Evolutionary conservation across 352 stramenopile species (phyloP).

Genomic region (Phytophthora rubi): DNA sequence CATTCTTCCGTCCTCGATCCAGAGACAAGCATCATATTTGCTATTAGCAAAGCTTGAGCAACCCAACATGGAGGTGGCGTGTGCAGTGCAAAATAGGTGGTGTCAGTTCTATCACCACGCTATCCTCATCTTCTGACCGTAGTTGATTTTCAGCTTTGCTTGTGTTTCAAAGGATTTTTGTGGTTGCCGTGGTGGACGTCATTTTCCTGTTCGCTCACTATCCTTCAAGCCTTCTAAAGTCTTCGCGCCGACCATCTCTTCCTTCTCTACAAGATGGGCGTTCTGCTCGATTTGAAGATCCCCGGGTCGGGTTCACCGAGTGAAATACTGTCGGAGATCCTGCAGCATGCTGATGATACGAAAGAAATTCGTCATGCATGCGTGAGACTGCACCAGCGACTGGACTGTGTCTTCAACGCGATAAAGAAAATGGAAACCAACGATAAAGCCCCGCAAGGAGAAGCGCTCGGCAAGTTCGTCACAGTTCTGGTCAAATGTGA

Average conservation of each 20-base stretch:
- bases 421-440: slow-evolving; percentile 2
- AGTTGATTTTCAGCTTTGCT: background rate
- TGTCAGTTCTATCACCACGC: background rate
- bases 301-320: background rate
- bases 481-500: slow-evolving; percentile 2
- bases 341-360: slow-evolving; percentile 1
- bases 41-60: background rate
- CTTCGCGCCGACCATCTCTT: background rate
- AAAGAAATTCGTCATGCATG: slow-evolving; percentile 6
- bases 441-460: background rate
- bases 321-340: background rate
- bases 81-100: background rate
- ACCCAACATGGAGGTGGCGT: background rate
- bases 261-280: background rate
- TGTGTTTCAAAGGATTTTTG: background rate
- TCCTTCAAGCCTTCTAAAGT: background rate
- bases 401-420: slow-evolving; percentile 1
- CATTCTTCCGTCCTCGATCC: background rate
- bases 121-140: background rate
- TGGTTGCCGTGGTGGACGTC: background rate
- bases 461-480: slow-evolving; percentile 12
- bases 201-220: background rate
- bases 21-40: background rate
- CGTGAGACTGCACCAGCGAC: slow-evolving; percentile 1
- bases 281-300: background rate